Conservation (phyloP, 495 filamentous ascomycete species). For the Xanthoparmelia taractica region DNA sequence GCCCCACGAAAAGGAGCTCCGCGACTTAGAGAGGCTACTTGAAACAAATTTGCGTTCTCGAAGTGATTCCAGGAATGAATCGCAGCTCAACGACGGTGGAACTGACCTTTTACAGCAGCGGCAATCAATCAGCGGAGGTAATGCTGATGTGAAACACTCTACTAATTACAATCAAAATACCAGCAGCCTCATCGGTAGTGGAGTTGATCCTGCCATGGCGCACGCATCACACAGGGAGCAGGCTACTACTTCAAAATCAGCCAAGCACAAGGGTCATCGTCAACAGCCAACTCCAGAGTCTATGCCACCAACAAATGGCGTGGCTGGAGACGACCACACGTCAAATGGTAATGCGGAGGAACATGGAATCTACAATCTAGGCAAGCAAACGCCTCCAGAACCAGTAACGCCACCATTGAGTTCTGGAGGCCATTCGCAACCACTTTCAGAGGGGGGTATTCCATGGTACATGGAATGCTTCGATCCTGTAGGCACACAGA, state of each 20-base stretch:
- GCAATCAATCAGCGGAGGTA: neutral
- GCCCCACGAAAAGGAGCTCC: constrained; percentile 59
- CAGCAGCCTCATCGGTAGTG: neutral
- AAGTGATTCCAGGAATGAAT: constrained; percentile 29
- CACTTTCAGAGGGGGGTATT: constrained; percentile 63
- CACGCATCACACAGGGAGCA: constrained; percentile 11
- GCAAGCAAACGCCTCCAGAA: constrained; percentile 22
- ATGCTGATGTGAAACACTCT: neutral
- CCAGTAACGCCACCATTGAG: constrained; percentile 42
- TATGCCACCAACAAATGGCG: constrained; percentile 7
- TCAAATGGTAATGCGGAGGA: neutral
- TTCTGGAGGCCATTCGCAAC: constrained; percentile 42
- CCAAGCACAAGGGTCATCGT: constrained; percentile 11
- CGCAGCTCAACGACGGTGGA: constrained; percentile 8
- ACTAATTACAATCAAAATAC: neutral
- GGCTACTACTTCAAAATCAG: neutral
- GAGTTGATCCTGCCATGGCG: neutral
- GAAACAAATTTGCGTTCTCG: constrained; percentile 49
- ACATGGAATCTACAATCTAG: neutral
- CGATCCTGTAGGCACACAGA: constrained; percentile 66
- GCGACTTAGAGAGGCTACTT: constrained; percentile 65
- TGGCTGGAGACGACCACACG: constrained; percentile 16
- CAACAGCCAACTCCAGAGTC: constrained; percentile 18
- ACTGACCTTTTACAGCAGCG: neutral
- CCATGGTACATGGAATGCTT: constrained; percentile 85